Base-by-base conservation (phyloP, 192 early-diverging fungal species). In the Backusella tarrabulga region DNA sequence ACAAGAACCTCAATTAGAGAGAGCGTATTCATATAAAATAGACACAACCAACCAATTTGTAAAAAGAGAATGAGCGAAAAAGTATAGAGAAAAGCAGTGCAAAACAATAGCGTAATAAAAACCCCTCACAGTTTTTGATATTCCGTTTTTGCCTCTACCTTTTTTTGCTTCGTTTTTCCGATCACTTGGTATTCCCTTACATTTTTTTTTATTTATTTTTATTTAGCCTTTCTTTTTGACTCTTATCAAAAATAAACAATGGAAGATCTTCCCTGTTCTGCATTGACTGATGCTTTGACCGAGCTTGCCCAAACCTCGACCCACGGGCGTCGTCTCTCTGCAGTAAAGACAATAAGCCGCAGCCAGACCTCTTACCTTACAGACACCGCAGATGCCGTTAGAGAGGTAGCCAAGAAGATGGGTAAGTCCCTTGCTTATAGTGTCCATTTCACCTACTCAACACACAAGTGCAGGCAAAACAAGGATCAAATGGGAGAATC, bases 401-500 rank as follows among this genome's bases (percentile, higher is more conserved):
- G 73, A 74, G 52, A 74, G 32, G 73, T 74, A 6, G 73, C 73
- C n/a, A 74, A 63, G 29, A 74, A 74, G 34, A 74, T 74, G 54
- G 54, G 73, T 38, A 74, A 66, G 52, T 2, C 29, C 14, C 42
- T 17, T 44, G 15, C 0, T 12, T 17, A 44, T 17, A 44, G 9
- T 40, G 38, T 3, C 3, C 11, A 0, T 40, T 40, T 8, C 11
- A 40, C 9, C 7, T 11, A 12, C 38, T 40, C 7, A 6, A 19
- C 50, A 17, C 6, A 35, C 32, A 32, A 32, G 8, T 54, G 17
- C 69, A 79, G 77, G 77, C 12, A 72, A 69, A 54, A 60, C 76
- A 15, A 44, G 76, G 21, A 72, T 81, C 11, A 81, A 77, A 26
- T 81, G 80, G 80, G 80, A 81, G n/a, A 77, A 75, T 36, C 73